These are phyloP conservation scores for Xerocomellus intermedius DNA, from an alignment of 768 basidiomycete species.

Conservation along the genomic window DNA sequence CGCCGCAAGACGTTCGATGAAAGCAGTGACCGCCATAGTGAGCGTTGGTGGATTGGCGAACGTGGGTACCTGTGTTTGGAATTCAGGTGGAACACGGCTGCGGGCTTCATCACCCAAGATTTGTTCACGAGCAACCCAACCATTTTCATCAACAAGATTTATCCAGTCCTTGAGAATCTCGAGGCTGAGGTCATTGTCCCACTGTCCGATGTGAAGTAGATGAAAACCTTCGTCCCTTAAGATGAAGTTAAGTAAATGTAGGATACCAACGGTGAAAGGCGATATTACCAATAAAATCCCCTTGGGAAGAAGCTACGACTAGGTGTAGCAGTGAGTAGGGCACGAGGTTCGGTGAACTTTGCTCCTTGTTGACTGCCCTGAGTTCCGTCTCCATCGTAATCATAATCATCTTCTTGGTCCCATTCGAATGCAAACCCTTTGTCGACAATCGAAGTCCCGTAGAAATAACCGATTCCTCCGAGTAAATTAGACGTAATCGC, in stretches of 20 bases:
- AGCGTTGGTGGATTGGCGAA: constrained; percentile 96
- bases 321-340: constrained; percentile 87
- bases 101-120: constrained; percentile 96
- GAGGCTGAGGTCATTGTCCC: constrained; percentile 90
- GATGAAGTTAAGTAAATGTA: constrained; percentile 1
- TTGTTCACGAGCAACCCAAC: constrained; percentile 96
- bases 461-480: constrained; percentile 94
- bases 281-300: constrained; percentile 89
- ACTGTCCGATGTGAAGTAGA: constrained; percentile 83
- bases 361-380: constrained; percentile 50
- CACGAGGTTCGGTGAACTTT: constrained; percentile 67
- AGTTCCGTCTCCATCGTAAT: constrained; percentile 37
- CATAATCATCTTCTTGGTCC: constrained; percentile 66
- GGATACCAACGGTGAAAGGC: background rate
- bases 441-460: constrained; percentile 87
- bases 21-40: constrained; percentile 89
- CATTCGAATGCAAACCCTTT: constrained; percentile 85
- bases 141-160: constrained; percentile 85
- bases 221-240: constrained; percentile 97
- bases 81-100: constrained; percentile 89
- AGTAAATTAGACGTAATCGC: constrained; percentile 88
- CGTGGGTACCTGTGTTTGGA: constrained; percentile 89
- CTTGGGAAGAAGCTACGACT: constrained; percentile 96
- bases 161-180: constrained; percentile 92
- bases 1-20: constrained; percentile 70